A percentile compares a stretch with the other conserved stretches of the same genome.
phyloP scores from a whole-genome alignment of 129 eudicot genomes.

The Silybum marianum region DNA sequence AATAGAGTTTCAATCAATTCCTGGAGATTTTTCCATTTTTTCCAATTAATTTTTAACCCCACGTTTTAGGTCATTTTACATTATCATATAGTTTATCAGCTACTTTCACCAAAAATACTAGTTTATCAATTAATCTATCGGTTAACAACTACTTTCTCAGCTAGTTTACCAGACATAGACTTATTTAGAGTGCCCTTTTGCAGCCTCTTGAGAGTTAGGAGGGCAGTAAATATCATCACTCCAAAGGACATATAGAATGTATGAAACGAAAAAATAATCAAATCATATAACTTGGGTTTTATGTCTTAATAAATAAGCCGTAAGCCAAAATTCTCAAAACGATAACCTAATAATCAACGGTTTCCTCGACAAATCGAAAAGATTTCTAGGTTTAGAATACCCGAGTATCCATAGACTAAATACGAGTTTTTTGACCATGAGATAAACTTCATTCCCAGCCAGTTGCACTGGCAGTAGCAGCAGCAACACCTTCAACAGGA shows the following conservation, averaged over 20 bases:
- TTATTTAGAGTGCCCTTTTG: background rate
- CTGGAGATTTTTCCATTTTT: background rate
- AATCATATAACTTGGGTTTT: background rate
- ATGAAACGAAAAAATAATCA: background rate
- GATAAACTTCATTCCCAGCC: constrained; percentile 25
- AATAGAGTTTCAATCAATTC: no score
- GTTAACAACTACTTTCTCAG: no score
- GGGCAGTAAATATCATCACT: background rate
- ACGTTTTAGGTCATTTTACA: no score
- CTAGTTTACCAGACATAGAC: background rate
- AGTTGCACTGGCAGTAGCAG: background rate
- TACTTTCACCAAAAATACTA: background rate
- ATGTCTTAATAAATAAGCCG: background rate
- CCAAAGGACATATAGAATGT: background rate
- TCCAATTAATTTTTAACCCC: no score
- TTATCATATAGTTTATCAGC: background rate
- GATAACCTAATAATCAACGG: background rate
- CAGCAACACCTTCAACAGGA: constrained; percentile 7
- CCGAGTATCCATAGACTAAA: background rate
- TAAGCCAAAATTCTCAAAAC: background rate
- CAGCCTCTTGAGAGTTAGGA: background rate
- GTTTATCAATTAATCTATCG: no score
- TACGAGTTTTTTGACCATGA: background rate
- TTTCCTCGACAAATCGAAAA: background rate
- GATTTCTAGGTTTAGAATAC: background rate